Conservation (phyloP, 768 basidiomycete genomes). For the Saitozyma podzolica region DNA sequence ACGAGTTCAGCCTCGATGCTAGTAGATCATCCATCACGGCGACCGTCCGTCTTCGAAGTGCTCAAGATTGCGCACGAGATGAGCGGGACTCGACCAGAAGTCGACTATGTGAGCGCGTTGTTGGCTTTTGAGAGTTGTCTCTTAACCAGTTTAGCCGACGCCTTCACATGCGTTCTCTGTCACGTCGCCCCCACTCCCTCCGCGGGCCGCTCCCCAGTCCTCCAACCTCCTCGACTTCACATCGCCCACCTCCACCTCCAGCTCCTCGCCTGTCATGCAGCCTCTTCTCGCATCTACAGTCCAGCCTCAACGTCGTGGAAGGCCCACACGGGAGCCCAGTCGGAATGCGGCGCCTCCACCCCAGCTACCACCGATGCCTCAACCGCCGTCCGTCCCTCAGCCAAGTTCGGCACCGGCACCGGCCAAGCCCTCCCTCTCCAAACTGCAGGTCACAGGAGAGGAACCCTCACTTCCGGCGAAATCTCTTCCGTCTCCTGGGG, state of each 20-base stretch:
- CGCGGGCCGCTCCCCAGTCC: conserved; percentile 14
- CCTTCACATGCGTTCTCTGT: conserved; percentile 26
- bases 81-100: conserved; percentile 80
- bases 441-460: conserved; percentile 35
- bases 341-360: conserved; percentile 1
- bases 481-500: background rate
- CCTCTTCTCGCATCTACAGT: conserved; percentile 34
- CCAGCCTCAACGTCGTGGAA: conserved; percentile 48
- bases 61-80: conserved; percentile 78
- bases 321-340: conserved; percentile 41
- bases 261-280: conserved; percentile 20
- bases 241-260: conserved; percentile 18
- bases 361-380: conserved; percentile 17
- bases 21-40: conserved; percentile 79
- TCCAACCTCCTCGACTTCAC: conserved; percentile 43
- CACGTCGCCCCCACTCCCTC: conserved; percentile 10
- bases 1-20: conserved; percentile 75
- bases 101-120: conserved; percentile 60
- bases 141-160: conserved; percentile 21
- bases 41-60: conserved; percentile 85
- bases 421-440: background rate
- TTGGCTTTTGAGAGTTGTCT: background rate
- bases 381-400: conserved; percentile 10
- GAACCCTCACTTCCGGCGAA: conserved; percentile 1
- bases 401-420: background rate